Conservation (phyloP, 1,284 basidiomycete genomes). For the Dichomitus squalens region DNA sequence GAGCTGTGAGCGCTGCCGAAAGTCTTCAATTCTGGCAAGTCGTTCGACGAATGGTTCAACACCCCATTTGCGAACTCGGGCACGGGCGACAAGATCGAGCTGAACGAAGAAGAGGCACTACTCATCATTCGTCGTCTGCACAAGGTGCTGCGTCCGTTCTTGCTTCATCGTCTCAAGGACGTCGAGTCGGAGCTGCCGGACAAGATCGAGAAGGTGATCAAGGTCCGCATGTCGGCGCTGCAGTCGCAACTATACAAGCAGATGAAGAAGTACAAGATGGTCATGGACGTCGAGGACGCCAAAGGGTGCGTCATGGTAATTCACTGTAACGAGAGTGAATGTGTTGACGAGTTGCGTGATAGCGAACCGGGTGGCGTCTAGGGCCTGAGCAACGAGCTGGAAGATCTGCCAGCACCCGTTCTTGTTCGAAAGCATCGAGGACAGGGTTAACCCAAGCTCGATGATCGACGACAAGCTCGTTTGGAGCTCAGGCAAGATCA, state of each 20-base stretch:
- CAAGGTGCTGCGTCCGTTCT: slow-evolving; percentile 97
- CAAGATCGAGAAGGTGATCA: slow-evolving; percentile 99
- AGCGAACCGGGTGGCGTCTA: slow-evolving; percentile 81
- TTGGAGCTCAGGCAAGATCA: slow-evolving; percentile 92
- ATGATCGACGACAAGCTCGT: slow-evolving; percentile 86
- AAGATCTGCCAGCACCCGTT: slow-evolving; percentile 99
- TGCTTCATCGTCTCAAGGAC: slow-evolving; percentile 95
- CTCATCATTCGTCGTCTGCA: slow-evolving; percentile 98
- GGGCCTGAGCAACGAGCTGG: slow-evolving; percentile 94
- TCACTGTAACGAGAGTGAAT: slow-evolving; percentile 3
- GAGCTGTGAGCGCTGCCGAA: slow-evolving; percentile 98
- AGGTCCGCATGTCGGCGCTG: slow-evolving; percentile 94
- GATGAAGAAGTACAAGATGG: slow-evolving; percentile 98
- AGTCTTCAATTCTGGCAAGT: slow-evolving; percentile 99
- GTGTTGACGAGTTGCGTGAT: slow-evolving; percentile 10
- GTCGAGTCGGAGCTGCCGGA: slow-evolving; percentile 98
- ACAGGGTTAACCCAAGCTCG: slow-evolving; percentile 84
- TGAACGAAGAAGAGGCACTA: slow-evolving; percentile 99
- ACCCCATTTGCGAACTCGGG: slow-evolving; percentile 99
- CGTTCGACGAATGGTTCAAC: slow-evolving; percentile 99
- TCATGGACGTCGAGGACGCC: slow-evolving; percentile 82
- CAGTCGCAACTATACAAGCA: slow-evolving; percentile 97
- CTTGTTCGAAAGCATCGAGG: slow-evolving; percentile 94
- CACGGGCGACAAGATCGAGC: slow-evolving; percentile 94
- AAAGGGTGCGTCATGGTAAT: slow-evolving; percentile 59